Base-by-base conservation (phyloP, 2,329 filamentous ascomycete genomes). In the Lachnellula hyalina region DNA sequence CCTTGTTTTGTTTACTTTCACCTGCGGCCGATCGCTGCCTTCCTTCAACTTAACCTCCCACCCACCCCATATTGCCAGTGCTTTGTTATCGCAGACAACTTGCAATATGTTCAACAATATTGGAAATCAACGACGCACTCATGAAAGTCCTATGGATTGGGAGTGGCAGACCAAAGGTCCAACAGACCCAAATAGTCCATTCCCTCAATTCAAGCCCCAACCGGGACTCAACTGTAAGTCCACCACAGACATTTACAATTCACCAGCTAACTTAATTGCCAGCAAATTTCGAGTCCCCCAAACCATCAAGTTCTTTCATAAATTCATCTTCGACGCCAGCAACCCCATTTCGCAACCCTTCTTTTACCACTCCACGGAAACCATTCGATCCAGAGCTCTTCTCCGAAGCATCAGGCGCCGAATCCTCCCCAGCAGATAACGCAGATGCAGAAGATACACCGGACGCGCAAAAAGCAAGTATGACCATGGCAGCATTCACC, bases 141-240 rank as follows among this genome's bases (percentile, higher is more conserved):
- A 74, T 60, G 82, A 85, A 70, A 75, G 80, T 58, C 82, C 75
- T 59, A 86, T 86, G 83, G 83, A 86, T 63, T 86, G 81, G 80
- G 81, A 86, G 67, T 86, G 83, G 68, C 77, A 85, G 63, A 76
- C 74, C 28, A 70, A 73, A 47, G 81, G 77, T 1, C 82, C 81
- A 17, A 70, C 82, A 57, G 83, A 86, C 70, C 77, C 76, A 17
- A 81, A 80, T 9, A 85, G 82, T 60, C 83, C 83, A 2, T 86
- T 85, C 67, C 74, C 78, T 19, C 79, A 82, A 59, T 75, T 79
- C 38, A 73, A 75, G 40, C 54, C 60, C 15, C 60, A 63, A 19
- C 53, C 57, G 40, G 60, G 62, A 19, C 60, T 62, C 15, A 67
- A 65, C 51, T 49, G 66, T 68, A 55, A 53, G 60, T 58, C 54